Evolutionary conservation across 306 rosid genomes (phyloP), one percentile per base, ranked within the genome.

Genomic region (Fragaria nilgerrensis): DNA sequence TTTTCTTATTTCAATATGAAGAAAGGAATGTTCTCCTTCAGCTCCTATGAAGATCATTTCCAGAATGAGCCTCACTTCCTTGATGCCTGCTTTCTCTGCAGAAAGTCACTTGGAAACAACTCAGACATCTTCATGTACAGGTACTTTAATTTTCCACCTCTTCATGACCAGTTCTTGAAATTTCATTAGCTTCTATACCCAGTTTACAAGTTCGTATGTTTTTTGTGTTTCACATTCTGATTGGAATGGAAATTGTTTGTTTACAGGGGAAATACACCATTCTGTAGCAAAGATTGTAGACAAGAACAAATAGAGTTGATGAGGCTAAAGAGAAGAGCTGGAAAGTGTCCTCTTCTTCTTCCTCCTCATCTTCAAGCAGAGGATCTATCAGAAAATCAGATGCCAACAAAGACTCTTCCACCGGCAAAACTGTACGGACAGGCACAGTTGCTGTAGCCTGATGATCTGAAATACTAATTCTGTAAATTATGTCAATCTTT

Each of bases 231-330:
- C 34, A 52, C 50, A 73, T 81, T 77, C 83, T 82, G 73, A 84
- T 71, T 81, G 61, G 34, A 53, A 3, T 50, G 66, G 13, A 14
- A 52, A 25, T 63, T 70, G 72, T 2, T n/a, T 52, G 44, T 80
- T 77, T 87, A 77, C 92, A 94, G 98, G 82, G 98, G 98, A 72
- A 86, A 94, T 77, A 92, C 96, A 68, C 98, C 98, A n/a, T 94
- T 94, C 59, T 94, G 98, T 68, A 92, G 98, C 89, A 82, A 88
- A 85, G 98, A 94, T 80, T 94, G 98, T 73, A 89, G 98, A 41
- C 84, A 92, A 73, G 96, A 94, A 37, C 94, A 92, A 64, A 94
- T 94, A 70, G 93, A 92, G 80, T 64, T 43, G 97, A 94, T 62
- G 96, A 94, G 13, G 83, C 89, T 12, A 89, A 88, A 36, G 96